A percentile compares a stretch with the other conserved stretches of the same genome.
Conservation (phyloP, 225 moss, liverwort and hornwort species). For the Climacium dendroides region DNA sequence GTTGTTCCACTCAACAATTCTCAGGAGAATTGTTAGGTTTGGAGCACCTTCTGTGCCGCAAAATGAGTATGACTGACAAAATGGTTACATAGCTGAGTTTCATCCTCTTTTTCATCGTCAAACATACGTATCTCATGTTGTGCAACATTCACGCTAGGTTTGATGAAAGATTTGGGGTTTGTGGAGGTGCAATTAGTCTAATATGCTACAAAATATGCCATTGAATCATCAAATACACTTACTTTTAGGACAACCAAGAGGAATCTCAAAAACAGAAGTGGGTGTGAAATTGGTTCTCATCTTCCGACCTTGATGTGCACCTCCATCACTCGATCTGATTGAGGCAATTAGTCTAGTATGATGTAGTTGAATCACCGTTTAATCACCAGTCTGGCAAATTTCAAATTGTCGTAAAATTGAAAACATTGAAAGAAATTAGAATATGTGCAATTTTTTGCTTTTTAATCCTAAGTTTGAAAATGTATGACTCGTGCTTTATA, state of each 20-base stretch:
- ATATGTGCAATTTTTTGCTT: background rate
- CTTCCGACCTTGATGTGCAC: background rate
- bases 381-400: background rate
- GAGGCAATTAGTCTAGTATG: background rate
- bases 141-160: background rate
- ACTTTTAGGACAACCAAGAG: background rate
- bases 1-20: background rate
- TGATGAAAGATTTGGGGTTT: background rate
- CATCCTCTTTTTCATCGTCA: background rate
- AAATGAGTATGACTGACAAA: too few relatives aligned
- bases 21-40: background rate
- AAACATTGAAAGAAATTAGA: background rate
- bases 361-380: background rate
- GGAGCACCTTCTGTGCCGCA: background rate
- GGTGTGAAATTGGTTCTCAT: background rate
- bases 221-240: background rate
- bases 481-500: conserved; percentile 20
- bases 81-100: background rate
- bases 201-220: background rate
- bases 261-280: too few relatives aligned
- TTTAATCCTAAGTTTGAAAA: background rate
- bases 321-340: background rate
- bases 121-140: too few relatives aligned
- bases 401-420: background rate
- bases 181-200: background rate